Evolutionary conservation across 768 basidiomycete genomes (phyloP), one percentile per base, ranked within the genome.

Genomic region (Lyophyllum semitale): DNA sequence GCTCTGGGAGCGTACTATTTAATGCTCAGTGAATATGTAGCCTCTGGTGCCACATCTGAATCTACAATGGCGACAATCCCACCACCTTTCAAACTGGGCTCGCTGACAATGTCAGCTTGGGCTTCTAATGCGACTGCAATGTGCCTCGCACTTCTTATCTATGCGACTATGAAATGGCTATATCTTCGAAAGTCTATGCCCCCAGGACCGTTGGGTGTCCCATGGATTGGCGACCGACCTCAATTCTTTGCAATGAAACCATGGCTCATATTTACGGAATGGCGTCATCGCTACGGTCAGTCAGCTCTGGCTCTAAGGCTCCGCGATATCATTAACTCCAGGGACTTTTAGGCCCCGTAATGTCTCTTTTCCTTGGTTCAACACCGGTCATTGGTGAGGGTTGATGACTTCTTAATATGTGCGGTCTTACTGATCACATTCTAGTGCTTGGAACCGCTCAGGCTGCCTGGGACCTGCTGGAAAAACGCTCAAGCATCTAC

Each of bases 261-360:
- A 1, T 83, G 81, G 81, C 62, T 68, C 26, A 77, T 73, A 62
- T 82, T 80, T 56, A 70, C 73, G 23, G 73, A 77, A 43, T 81
- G 79, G 76, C n/a, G n/a, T n/a, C n/a, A n/a, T n/a, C n/a, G n/a
- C n/a, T n/a, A n/a, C n/a, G n/a, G n/a, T n/a, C n/a, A n/a, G n/a
- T n/a, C n/a, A n/a, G n/a, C n/a, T n/a, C n/a, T n/a, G n/a, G n/a
- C n/a, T n/a, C n/a, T n/a, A n/a, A n/a, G n/a, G n/a, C n/a, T n/a
- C n/a, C n/a, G n/a, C n/a, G n/a, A n/a, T n/a, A n/a, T n/a, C n/a
- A n/a, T n/a, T n/a, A n/a, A n/a, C n/a, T n/a, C n/a, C n/a, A n/a
- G n/a, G n/a, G n/a, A n/a, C n/a, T 45, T 32, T 35, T 43, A 78
- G 77, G 77, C 8, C 67, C 77, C 3, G 72, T 76, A 18, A 63